Evolutionary conservation across 73 alveolate genomes (phyloP).

Genomic region (Durusdinium trenchii): DNA sequence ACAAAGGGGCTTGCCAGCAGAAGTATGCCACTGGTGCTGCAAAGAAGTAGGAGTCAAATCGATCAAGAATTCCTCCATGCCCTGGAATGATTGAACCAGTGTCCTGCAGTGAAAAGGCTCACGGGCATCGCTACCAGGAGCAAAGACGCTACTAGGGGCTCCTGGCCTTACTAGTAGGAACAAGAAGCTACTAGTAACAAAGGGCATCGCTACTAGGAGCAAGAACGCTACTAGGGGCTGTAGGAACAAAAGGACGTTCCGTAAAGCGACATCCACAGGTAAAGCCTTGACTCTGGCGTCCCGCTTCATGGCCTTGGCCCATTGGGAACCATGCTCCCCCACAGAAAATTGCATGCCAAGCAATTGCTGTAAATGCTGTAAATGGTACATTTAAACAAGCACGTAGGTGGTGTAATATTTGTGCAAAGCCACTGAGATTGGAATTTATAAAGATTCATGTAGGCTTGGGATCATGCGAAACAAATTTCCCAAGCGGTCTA

Average conservation of each 20-base stretch:
- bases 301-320: slow-evolving; percentile 78
- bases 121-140: background rate
- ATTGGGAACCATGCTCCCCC: background rate
- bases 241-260: too few relatives aligned
- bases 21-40: slow-evolving; percentile 86
- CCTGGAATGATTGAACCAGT: slow-evolving; percentile 92
- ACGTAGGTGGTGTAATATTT: too few relatives aligned
- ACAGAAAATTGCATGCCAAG: too few relatives aligned
- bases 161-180: background rate
- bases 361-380: too few relatives aligned
- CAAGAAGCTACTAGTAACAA: background rate
- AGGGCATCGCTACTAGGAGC: background rate
- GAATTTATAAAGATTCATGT: background rate
- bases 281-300: slow-evolving; percentile 95
- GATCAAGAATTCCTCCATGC: slow-evolving; percentile 92
- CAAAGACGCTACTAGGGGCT: background rate
- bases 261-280: too few relatives aligned
- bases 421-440: too few relatives aligned
- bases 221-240: too few relatives aligned
- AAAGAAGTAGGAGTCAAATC: slow-evolving; percentile 93
- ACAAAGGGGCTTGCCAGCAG: slow-evolving; percentile 79
- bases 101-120: background rate
- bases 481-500: too few relatives aligned
- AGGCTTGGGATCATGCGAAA: background rate
- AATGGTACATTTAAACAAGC: too few relatives aligned